These are phyloP conservation scores for Ustilago shanxiensis DNA, from an alignment of 1,284 basidiomycete genomes.

Conservation along the genomic window DNA sequence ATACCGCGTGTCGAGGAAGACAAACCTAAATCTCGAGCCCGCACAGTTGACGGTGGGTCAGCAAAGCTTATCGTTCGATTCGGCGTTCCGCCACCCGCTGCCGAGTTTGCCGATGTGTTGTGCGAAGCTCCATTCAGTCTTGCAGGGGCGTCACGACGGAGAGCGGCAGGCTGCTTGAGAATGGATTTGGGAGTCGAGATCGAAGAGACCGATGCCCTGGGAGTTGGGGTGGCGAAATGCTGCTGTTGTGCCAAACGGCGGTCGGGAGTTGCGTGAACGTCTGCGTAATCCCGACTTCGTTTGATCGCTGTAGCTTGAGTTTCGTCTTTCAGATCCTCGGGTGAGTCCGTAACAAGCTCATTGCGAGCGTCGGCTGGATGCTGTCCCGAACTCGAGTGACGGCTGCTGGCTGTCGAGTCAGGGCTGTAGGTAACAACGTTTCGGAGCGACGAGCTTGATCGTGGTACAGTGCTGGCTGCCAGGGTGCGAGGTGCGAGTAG, in stretches of 20 bases:
- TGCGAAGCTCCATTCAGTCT: slow-evolving; percentile 20
- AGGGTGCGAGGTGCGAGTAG: slow-evolving; percentile 16
- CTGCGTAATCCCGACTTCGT: slow-evolving; percentile 22
- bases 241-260: slow-evolving; percentile 27
- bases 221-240: slow-evolving; percentile 34
- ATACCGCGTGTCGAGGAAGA: slow-evolving; percentile 16
- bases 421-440: slow-evolving; percentile 51
- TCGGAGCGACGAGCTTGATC: slow-evolving; percentile 45
- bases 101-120: slow-evolving; percentile 23
- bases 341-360: slow-evolving; percentile 3
- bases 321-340: slow-evolving; percentile 6
- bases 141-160: slow-evolving; percentile 17
- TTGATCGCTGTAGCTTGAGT: slow-evolving; percentile 20
- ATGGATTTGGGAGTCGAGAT: slow-evolving; percentile 49
- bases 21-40: slow-evolving; percentile 34
- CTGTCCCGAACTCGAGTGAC: slow-evolving; percentile 20
- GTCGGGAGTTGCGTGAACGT: slow-evolving; percentile 33
- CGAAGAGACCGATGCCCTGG: slow-evolving; percentile 24
- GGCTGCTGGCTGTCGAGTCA: slow-evolving; percentile 45
- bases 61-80: slow-evolving; percentile 53
- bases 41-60: slow-evolving; percentile 35
- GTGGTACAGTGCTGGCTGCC: slow-evolving; percentile 34
- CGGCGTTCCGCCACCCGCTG: slow-evolving; percentile 33
- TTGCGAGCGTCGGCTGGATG: slow-evolving; percentile 17
- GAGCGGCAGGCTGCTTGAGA: slow-evolving; percentile 39